Conservation (phyloP, 495 filamentous ascomycete species). For the Thermothielavioides terrestris region DNA sequence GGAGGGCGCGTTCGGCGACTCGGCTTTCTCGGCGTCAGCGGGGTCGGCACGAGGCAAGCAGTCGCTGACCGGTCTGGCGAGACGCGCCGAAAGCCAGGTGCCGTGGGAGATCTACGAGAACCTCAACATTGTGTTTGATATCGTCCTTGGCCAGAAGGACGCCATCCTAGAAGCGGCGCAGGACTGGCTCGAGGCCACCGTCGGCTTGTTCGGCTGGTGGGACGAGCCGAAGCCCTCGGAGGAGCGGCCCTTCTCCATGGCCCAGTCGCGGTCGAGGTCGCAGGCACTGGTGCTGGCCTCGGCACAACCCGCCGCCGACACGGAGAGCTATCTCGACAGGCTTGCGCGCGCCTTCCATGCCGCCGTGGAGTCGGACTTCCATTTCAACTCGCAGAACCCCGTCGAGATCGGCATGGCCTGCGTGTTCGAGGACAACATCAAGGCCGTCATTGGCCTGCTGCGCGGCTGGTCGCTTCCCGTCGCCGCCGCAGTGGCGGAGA, state of each 20-base stretch:
- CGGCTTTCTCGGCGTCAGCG: slow-evolving; percentile 31
- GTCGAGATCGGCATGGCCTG: slow-evolving; percentile 73
- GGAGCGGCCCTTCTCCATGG: slow-evolving; percentile 20
- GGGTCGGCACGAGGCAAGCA: slow-evolving; percentile 22
- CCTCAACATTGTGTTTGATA: slow-evolving; percentile 62
- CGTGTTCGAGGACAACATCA: slow-evolving; percentile 66
- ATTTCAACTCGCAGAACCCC: slow-evolving; percentile 60
- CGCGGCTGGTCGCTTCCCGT: slow-evolving; percentile 70
- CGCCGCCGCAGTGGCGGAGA: slow-evolving; percentile 66
- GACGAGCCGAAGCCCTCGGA: slow-evolving; percentile 54
- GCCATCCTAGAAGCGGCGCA: slow-evolving; percentile 62
- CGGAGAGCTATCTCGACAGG: slow-evolving; percentile 38
- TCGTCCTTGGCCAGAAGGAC: slow-evolving; percentile 59
- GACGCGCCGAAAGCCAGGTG: slow-evolving; percentile 70
- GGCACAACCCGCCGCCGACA: slow-evolving; percentile 12
- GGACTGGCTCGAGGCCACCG: slow-evolving; percentile 81
- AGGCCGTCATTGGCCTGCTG: slow-evolving; percentile 63
- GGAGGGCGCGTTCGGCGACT: slow-evolving; percentile 34
- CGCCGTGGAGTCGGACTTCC: slow-evolving; percentile 45
- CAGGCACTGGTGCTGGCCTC: slow-evolving; percentile 31
- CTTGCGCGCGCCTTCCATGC: slow-evolving; percentile 42
- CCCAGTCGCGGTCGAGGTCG: slow-evolving; percentile 30
- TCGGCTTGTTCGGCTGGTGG: slow-evolving; percentile 82
- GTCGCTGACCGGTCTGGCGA: slow-evolving; percentile 48
- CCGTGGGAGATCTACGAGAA: slow-evolving; percentile 82